These are phyloP conservation scores for Gryganskiella cystojenkinii DNA, from an alignment of 192 early-diverging fungal species.

Conservation along the genomic window DNA sequence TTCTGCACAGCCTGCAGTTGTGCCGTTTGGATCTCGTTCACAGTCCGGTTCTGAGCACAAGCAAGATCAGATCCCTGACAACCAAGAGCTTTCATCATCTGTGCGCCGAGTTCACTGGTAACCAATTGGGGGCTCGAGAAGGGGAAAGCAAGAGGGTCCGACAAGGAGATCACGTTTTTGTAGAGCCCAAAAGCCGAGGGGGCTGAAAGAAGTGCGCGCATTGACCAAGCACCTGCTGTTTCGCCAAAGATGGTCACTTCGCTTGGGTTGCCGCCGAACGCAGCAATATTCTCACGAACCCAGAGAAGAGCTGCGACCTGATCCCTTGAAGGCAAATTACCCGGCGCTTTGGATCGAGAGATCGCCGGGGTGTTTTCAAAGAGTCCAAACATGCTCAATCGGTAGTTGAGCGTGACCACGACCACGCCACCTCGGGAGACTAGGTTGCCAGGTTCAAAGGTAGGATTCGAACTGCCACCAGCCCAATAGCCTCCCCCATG, in stretches of 20 bases:
- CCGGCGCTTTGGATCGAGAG: constrained; percentile 12
- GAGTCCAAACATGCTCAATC: constrained; percentile 20
- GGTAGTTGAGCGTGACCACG: constrained; percentile 39
- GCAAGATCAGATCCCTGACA: constrained; percentile 10
- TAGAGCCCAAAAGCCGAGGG: constrained; percentile 27
- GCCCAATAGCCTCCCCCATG: constrained; percentile 11
- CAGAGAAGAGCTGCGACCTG: constrained; percentile 62
- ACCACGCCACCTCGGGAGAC: constrained; percentile 43
- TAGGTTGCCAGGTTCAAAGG: constrained; percentile 41
- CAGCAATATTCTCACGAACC: constrained; percentile 66
- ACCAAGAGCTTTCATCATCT: constrained; percentile 1
- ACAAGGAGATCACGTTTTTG: constrained; percentile 18
- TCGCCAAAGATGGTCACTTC: constrained; percentile 68
- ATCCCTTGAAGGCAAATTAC: constrained; percentile 21
- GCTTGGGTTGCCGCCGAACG: constrained; percentile 57
- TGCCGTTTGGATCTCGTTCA: background rate
- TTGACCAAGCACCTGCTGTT: constrained; percentile 15
- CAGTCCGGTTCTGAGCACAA: constrained; percentile 26
- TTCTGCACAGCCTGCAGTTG: background rate
- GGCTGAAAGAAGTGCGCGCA: constrained; percentile 18
- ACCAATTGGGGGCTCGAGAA: constrained; percentile 16
- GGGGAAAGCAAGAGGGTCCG: constrained; percentile 20
- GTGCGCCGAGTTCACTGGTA: background rate
- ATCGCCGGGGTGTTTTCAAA: constrained; percentile 12
- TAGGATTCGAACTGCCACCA: background rate